These are phyloP conservation scores for Dimocarpus longan DNA, from an alignment of 345 rosid genomes.

Conservation along the genomic window DNA sequence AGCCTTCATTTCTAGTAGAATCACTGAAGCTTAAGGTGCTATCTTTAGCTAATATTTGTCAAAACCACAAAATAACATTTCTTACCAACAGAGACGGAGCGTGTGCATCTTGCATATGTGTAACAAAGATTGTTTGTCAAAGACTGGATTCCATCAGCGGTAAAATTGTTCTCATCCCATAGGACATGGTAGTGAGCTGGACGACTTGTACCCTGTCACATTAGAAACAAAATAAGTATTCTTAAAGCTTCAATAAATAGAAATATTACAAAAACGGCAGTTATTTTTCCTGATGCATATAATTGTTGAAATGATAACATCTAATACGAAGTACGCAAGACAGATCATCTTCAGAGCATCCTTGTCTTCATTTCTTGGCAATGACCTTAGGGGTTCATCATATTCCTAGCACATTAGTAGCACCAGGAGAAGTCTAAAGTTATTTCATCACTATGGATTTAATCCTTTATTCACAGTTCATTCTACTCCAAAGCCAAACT, in stretches of 20 bases:
- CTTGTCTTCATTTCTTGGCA: background rate
- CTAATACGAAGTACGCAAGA: background rate
- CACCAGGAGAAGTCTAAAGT: background rate
- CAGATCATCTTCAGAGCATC: too few species aligned
- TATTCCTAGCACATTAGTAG: background rate
- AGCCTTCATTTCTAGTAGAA: background rate
- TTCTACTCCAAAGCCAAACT: background rate
- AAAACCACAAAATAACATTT: background rate
- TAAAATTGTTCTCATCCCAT: slow-evolving; percentile 99
- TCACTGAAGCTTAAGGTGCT: slow-evolving; percentile 2
- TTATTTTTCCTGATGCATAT: background rate
- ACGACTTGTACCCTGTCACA: slow-evolving; percentile 86
- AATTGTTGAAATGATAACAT: background rate
- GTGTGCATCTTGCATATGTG: slow-evolving; percentile 95
- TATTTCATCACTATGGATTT: background rate
- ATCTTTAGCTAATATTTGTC: background rate
- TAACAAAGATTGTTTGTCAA: slow-evolving; percentile 95
- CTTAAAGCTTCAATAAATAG: background rate
- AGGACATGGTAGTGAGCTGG: slow-evolving; percentile 99
- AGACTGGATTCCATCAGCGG: slow-evolving; percentile 96
- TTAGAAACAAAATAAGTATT: slow-evolving; percentile 2
- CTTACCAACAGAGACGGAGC: slow-evolving; percentile 94
- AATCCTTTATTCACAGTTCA: background rate
- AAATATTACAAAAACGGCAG: background rate
- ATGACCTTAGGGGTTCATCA: too few species aligned